Percentiles rank a stretch among this genome's conserved stretches.
These are phyloP conservation scores for Hypsizygus ulmarius DNA, from an alignment of 1,284 basidiomycete species.

Conservation along the genomic window DNA sequence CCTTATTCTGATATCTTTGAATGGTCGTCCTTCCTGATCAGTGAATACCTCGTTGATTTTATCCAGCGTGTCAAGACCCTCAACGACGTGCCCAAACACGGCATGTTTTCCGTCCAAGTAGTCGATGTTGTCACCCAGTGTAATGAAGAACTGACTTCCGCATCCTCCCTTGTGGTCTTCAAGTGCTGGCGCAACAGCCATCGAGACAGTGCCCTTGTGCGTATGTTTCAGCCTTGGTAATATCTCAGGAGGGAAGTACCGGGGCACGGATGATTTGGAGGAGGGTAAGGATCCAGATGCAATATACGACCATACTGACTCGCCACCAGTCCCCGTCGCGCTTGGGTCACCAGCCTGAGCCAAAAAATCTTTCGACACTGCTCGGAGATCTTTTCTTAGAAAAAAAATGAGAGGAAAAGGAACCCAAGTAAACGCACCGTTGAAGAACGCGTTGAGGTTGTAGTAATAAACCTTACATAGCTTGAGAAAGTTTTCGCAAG, in stretches of 20 bases:
- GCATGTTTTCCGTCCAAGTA: conserved; percentile 96
- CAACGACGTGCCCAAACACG: conserved; percentile 93
- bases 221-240: conserved; percentile 81
- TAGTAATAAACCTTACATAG: conserved; percentile 97
- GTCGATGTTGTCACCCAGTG: conserved; percentile 86
- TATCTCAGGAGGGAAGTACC: conserved; percentile 87
- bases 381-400: not conserved
- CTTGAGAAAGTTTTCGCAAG: conserved; percentile 95
- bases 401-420: not conserved
- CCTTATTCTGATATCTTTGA: conserved; percentile 91
- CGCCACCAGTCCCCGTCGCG: conserved; percentile 92
- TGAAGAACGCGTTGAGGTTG: conserved; percentile 95
- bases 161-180: conserved; percentile 75
- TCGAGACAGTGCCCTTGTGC: conserved; percentile 88
- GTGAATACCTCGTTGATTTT: conserved; percentile 91
- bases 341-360: conserved; percentile 94
- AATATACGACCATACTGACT: conserved; percentile 78
- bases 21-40: conserved; percentile 85
- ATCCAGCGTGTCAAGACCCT: conserved; percentile 90
- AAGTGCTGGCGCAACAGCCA: conserved; percentile 84
- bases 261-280: conserved; percentile 40
- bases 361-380: conserved; percentile 93
- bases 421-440: conserved; percentile 57
- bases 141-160: conserved; percentile 96
- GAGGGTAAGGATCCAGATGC: conserved; percentile 41